These are phyloP conservation scores for Trichomonascus vanleenenianus DNA, from an alignment of 805 yeast genomes.

Conservation along the genomic window DNA sequence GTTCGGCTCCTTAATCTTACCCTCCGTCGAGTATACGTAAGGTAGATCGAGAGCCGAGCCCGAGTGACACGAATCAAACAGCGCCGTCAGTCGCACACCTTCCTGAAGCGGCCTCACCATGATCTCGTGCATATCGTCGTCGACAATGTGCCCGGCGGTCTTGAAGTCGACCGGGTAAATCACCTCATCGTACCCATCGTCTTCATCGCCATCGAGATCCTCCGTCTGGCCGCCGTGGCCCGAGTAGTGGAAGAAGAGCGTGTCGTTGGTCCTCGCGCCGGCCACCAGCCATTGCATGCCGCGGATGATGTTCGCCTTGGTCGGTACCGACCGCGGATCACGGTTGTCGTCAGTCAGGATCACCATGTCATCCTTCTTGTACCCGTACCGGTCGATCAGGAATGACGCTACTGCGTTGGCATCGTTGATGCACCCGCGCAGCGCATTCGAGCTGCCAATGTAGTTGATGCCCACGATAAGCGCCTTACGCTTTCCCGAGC, in stretches of 20 bases:
- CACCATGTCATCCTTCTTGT: conserved; percentile 32
- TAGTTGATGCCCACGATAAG: conserved; percentile 73
- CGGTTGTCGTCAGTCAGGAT: conserved; percentile 35
- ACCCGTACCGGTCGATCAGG: conserved; percentile 32
- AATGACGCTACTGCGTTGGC: conserved; percentile 40
- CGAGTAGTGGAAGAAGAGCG: conserved; percentile 73
- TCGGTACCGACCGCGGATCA: conserved; percentile 43
- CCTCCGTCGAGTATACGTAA: conserved; percentile 72
- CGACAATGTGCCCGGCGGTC: conserved; percentile 57
- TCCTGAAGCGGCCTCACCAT: conserved; percentile 62
- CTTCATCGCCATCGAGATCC: conserved; percentile 69
- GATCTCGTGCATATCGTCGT: conserved; percentile 65
- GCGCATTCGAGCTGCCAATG: conserved; percentile 49
- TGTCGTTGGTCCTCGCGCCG: conserved; percentile 68
- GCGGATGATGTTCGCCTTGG: conserved; percentile 58
- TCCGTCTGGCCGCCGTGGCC: conserved; percentile 78
- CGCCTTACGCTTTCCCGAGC: conserved; percentile 69
- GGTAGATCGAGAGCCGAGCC: conserved; percentile 80
- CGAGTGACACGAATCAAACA: conserved; percentile 82
- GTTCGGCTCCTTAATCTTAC: conserved; percentile 74
- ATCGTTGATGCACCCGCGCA: conserved; percentile 79
- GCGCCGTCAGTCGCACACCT: conserved; percentile 71
- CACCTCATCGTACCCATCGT: conserved; percentile 63
- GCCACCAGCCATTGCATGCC: conserved; percentile 79
- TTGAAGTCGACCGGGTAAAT: conserved; percentile 71